A percentile compares a stretch with the other conserved stretches of the same genome.
These are phyloP conservation scores for Lachnellula occidentalis DNA, from an alignment of 2,329 filamentous ascomycete genomes.

Conservation along the genomic window DNA sequence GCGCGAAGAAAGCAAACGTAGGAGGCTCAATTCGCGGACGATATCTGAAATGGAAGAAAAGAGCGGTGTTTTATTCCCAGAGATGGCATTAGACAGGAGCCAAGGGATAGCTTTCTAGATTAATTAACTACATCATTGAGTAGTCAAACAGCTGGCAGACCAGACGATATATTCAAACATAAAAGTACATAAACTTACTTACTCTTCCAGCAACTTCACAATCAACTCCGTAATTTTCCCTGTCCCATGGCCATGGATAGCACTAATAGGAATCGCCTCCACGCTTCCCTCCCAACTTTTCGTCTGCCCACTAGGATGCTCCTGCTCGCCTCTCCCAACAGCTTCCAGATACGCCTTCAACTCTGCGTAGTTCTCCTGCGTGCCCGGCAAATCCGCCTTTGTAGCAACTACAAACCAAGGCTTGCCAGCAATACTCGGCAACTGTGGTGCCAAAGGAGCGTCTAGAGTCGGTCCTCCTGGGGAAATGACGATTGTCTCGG, in stretches of 20 bases:
- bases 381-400: conserved; percentile 78
- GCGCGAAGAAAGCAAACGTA: too few relatives aligned
- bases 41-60: too few relatives aligned
- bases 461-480: conserved; percentile 19
- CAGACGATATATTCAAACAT: not conserved
- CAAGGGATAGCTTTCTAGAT: too few relatives aligned
- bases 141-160: not conserved
- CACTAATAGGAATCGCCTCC: conserved; percentile 77
- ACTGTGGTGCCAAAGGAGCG: conserved; percentile 22
- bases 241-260: conserved; percentile 80
- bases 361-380: conserved; percentile 67
- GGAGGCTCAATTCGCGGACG: too few relatives aligned
- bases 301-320: conserved; percentile 67
- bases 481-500: conserved; percentile 27
- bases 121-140: too few relatives aligned
- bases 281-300: conserved; percentile 56
- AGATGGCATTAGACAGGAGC: too few relatives aligned
- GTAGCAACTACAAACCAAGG: conserved; percentile 96
- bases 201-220: conserved; percentile 51
- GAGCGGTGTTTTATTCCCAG: too few relatives aligned
- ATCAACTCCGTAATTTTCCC: conserved; percentile 69
- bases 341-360: conserved; percentile 66
- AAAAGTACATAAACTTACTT: not conserved
- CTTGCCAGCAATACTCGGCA: conserved; percentile 67
- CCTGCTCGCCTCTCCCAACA: conserved; percentile 55